Percentiles rank a stretch among this genome's conserved stretches.
phyloP scores from a whole-genome alignment of 306 rosid genomes.

The Astragalus glycyphyllos region DNA sequence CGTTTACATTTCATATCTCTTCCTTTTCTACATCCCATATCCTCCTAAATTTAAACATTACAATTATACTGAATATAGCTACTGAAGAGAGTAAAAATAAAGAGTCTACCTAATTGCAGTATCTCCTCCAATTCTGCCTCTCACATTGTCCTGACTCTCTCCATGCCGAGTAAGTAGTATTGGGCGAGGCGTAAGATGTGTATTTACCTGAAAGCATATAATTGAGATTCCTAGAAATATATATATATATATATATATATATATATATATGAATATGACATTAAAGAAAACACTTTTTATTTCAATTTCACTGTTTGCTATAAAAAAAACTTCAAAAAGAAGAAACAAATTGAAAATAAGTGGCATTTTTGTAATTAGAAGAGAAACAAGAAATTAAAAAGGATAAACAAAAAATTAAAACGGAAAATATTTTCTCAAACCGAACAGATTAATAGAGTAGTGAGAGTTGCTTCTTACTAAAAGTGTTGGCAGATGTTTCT shows the following conservation, averaged over 20 bases:
- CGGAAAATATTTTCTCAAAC: neutral
- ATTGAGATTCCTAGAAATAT: conserved; percentile 32
- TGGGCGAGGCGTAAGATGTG: conserved; percentile 98
- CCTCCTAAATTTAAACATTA: no score
- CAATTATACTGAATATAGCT: no score
- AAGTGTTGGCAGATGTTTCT: conserved; percentile 15
- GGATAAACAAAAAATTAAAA: neutral
- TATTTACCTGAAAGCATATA: conserved; percentile 74
- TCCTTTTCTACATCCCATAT: no score
- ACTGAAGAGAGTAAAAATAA: no score
- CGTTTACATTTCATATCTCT: no score
- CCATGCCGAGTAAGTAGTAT: conserved; percentile 98
- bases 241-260: no score
- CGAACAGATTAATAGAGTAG: neutral
- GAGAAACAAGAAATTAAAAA: neutral
- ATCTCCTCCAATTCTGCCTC: conserved; percentile 98
- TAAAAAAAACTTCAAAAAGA: neutral
- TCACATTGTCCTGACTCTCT: conserved; percentile 94
- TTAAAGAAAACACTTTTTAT: neutral
- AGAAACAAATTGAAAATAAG: no score
- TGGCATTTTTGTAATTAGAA: neutral
- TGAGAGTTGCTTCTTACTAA: neutral
- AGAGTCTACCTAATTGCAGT: conserved; percentile 70
- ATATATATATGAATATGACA: conserved; percentile 25
- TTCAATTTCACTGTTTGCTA: neutral